These are phyloP conservation scores for Apiospora pterosperma DNA, from an alignment of 2,329 filamentous ascomycete genomes.

Conservation along the genomic window DNA sequence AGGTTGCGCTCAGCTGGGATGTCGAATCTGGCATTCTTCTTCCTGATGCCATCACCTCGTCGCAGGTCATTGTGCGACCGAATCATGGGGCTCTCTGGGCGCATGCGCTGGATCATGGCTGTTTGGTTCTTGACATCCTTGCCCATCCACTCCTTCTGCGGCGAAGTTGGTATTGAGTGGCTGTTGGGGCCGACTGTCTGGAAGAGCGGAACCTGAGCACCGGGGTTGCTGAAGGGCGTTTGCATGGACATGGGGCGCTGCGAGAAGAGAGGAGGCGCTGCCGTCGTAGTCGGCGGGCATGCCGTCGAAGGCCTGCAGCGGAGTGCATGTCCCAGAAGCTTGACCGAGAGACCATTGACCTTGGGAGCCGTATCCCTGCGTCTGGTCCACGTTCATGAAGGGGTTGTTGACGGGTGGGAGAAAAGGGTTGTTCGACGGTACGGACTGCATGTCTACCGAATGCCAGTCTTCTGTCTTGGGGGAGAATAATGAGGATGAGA, in stretches of 20 bases:
- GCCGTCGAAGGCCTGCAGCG: constrained; percentile 68
- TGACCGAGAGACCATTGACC: constrained; percentile 61
- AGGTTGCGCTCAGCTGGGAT: constrained; percentile 93
- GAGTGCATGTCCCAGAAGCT: constrained; percentile 69
- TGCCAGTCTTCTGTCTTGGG: constrained; percentile 64
- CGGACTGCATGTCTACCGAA: constrained; percentile 61
- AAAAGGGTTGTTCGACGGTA: constrained; percentile 63
- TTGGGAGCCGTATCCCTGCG: constrained; percentile 40
- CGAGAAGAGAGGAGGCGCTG: constrained; percentile 48
- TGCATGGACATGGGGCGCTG: constrained; percentile 49
- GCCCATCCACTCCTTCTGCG: constrained; percentile 57
- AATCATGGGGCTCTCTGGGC: constrained; percentile 64
- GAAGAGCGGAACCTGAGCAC: constrained; percentile 51
- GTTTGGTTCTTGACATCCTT: constrained; percentile 46
- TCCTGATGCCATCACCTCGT: constrained; percentile 85
- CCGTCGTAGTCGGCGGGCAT: constrained; percentile 53
- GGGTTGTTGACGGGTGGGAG: constrained; percentile 54
- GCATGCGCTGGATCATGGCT: constrained; percentile 57
- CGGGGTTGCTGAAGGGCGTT: constrained; percentile 53
- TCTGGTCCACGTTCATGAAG: constrained; percentile 62
- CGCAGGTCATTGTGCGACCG: constrained; percentile 74
- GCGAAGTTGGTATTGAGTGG: constrained; percentile 50
- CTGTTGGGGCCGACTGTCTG: constrained; percentile 43
- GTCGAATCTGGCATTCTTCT: constrained; percentile 98
- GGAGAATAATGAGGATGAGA: constrained; percentile 57